Evolutionary conservation across 2,329 filamentous ascomycete genomes (phyloP), one percentile per base, ranked within the genome.

Genomic region (Beauveria australis): DNA sequence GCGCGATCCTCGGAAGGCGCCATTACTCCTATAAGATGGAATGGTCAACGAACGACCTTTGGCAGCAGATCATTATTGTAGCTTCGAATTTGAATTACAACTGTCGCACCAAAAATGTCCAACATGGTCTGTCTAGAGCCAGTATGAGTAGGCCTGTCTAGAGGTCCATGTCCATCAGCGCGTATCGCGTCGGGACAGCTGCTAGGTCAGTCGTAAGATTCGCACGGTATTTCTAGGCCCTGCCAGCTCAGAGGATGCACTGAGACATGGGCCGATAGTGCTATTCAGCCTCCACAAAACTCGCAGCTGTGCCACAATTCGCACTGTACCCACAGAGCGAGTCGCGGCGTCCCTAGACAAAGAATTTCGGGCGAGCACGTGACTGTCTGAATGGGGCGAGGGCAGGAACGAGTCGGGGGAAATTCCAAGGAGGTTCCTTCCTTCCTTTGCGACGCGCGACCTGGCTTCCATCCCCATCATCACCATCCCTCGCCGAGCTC

Each of bases 1-100:
- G 65, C 53, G 71, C 67, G 3, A 66, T 66, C 55, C 69, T 67
- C 19, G 67, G 64, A 61, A 60, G 64, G 52, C 65, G 67, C 52
- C 66, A 63, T 60, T 19, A 8, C 18, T 5, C 4, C 16, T 43
- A n/a, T 22, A 19, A 3, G 10, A 43, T 43, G 24, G 19, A 22
- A 16, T 5, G 7, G 16, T 5, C 2, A 30, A 26, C 8, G 10
- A 6, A 10, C 5, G 8, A 22, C 10, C 22, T 47, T 47, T 16
- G 3, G 8, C 12, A 14, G 28, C 3, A 46, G 9, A 30, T 5
- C 28, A 37, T 12, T 18, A 4, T 24, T 14, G n/a, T 40, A 40
- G 14, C 28, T 12, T 26, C 54, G 40, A 57, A 9, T 7, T 37
- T 46, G 28, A 12, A 9, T 37, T 40, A 8, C 16, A 52, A 37